A percentile compares a stretch with the other conserved stretches of the same genome.
Conservation (phyloP, 495 filamentous ascomycete species). For the Tuber brumale region DNA sequence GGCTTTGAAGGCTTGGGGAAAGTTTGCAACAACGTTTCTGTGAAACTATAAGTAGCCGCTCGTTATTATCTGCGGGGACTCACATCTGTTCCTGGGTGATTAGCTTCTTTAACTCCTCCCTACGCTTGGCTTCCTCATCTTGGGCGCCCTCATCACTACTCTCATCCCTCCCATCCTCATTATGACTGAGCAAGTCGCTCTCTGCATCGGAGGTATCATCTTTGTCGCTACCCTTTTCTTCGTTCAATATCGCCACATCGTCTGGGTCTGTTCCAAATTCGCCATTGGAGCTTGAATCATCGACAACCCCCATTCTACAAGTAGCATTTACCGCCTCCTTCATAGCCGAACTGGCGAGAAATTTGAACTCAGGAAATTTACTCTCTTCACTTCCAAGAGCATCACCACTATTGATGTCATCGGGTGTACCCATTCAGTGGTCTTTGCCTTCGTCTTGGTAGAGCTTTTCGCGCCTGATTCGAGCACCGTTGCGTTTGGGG, state of each 20-base stretch:
- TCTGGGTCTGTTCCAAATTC: constrained; percentile 15
- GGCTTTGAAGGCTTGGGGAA: constrained; percentile 64
- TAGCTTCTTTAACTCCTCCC: constrained; percentile 58
- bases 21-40: constrained; percentile 54
- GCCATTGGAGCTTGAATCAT: constrained; percentile 10
- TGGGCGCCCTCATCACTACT: no score
- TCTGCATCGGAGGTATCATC: constrained; percentile 42
- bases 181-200: constrained; percentile 14
- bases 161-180: constrained; percentile 31
- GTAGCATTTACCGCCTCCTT: constrained; percentile 42
- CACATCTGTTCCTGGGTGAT: constrained; percentile 64
- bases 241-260: constrained; percentile 42
- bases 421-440: constrained; percentile 45
- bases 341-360: constrained; percentile 51
- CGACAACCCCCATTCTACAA: constrained; percentile 43
- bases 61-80: neutral
- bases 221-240: constrained; percentile 44
- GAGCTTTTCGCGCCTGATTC: constrained; percentile 66
- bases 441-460: constrained; percentile 45
- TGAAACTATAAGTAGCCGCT: constrained; percentile 2
- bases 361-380: constrained; percentile 51
- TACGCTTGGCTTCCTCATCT: constrained; percentile 34
- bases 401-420: constrained; percentile 60
- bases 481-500: constrained; percentile 72
- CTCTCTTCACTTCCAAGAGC: constrained; percentile 58